Evolutionary conservation across 208 protist species (phyloP).

Genomic region (Angomonas deanei): DNA sequence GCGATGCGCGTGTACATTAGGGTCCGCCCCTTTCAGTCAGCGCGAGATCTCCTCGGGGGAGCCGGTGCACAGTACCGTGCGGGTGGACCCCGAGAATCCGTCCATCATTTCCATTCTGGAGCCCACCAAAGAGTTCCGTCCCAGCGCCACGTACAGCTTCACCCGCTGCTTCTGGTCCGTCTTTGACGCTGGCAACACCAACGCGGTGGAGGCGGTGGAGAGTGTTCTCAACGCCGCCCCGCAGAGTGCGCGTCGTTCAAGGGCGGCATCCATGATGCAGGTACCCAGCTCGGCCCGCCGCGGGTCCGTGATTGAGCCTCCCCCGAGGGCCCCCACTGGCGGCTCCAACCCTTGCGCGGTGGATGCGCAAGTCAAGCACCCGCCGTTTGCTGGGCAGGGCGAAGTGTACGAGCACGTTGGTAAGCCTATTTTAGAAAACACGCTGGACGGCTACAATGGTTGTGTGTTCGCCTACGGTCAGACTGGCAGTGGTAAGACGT

Average conservation of each 20-base stretch:
- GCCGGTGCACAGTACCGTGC: slow-evolving; percentile 43
- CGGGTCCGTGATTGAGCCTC: slow-evolving; percentile 24
- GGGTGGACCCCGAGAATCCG: slow-evolving; percentile 66
- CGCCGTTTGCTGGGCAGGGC: slow-evolving; percentile 60
- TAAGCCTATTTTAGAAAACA: slow-evolving; percentile 64
- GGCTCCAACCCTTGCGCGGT: slow-evolving; percentile 37
- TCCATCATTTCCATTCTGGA: slow-evolving; percentile 63
- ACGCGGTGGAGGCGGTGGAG: slow-evolving; percentile 14
- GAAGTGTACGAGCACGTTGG: slow-evolving; percentile 75
- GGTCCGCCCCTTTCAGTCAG: slow-evolving; percentile 41
- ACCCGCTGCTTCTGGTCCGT: slow-evolving; percentile 82
- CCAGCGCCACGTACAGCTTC: slow-evolving; percentile 59
- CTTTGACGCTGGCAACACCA: slow-evolving; percentile 11
- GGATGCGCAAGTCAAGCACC: slow-evolving; percentile 43
- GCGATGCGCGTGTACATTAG: slow-evolving; percentile 49
- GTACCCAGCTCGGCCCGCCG: slow-evolving; percentile 8
- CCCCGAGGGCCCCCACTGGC: slow-evolving; percentile 16
- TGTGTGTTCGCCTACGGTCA: slow-evolving; percentile 90
- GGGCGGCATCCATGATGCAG: slow-evolving; percentile 17
- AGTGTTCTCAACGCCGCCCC: slow-evolving; percentile 38
- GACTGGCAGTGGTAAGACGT: slow-evolving; percentile 91
- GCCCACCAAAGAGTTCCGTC: slow-evolving; percentile 44
- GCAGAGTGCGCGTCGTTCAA: slow-evolving; percentile 28
- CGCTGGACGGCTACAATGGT: slow-evolving; percentile 82
- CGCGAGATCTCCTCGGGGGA: slow-evolving; percentile 18